These are phyloP conservation scores for Fraxinus paxiana DNA, from an alignment of 305 asterid genomes.

Conservation along the genomic window DNA sequence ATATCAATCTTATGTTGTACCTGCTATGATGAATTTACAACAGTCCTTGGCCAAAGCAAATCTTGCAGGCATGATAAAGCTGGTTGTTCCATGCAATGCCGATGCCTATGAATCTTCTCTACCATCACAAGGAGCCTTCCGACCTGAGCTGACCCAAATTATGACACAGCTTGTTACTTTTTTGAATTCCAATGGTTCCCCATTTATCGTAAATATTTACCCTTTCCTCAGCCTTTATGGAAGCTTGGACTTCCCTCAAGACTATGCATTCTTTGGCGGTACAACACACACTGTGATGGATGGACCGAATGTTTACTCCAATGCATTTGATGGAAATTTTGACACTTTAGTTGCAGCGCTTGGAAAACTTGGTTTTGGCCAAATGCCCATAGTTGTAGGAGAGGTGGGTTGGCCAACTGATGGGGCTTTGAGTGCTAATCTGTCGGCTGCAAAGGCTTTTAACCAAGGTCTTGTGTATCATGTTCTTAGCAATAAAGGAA, in stretches of 20 bases:
- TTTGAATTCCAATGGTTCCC: slow-evolving; percentile 76
- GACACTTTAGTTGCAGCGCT: slow-evolving; percentile 83
- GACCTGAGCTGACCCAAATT: slow-evolving; percentile 67
- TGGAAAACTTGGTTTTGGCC: slow-evolving; percentile 60
- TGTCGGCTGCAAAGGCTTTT: slow-evolving; percentile 73
- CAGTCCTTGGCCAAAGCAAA: slow-evolving; percentile 64
- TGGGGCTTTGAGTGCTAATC: slow-evolving; percentile 69
- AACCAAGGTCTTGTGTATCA: slow-evolving; percentile 72
- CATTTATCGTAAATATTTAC: slow-evolving; percentile 82
- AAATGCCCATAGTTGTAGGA: slow-evolving; percentile 79
- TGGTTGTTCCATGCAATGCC: slow-evolving; percentile 94
- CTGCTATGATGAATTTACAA: slow-evolving; percentile 62
- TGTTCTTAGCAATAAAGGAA: slow-evolving; percentile 59
- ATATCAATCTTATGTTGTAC: slow-evolving; percentile 67
- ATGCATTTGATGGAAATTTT: slow-evolving; percentile 85
- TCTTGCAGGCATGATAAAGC: slow-evolving; percentile 66
- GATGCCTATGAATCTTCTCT: slow-evolving; percentile 84
- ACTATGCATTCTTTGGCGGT: slow-evolving; percentile 85
- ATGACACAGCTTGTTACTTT: slow-evolving; percentile 75
- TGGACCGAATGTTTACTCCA: slow-evolving; percentile 67
- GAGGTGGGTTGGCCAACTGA: slow-evolving; percentile 96
- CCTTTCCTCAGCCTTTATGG: slow-evolving; percentile 83
- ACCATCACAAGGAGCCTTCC: slow-evolving; percentile 88
- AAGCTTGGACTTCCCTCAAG: slow-evolving; percentile 84
- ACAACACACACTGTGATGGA: slow-evolving; percentile 69